phyloP scores from a whole-genome alignment of 225 moss, liverwort and hornwort genomes.

The Lunularia cruciata region DNA sequence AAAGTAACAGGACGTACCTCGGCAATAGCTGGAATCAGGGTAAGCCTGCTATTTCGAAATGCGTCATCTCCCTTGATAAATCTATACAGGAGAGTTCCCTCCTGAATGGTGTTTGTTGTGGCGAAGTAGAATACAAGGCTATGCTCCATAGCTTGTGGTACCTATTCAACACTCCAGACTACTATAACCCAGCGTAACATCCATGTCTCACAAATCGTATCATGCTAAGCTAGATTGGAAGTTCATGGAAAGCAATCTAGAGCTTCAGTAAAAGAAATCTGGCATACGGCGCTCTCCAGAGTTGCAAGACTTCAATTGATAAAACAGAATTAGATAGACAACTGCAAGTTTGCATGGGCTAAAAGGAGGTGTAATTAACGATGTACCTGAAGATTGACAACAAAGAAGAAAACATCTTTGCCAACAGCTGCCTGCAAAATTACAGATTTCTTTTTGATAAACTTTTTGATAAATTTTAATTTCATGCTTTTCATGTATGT shows the following conservation, averaged over 20 bases:
- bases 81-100: conserved; percentile 60
- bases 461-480: too few species aligned
- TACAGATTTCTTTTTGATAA: too few species aligned
- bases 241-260: too few species aligned
- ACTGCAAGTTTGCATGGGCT: neutral
- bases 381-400: conserved; percentile 72
- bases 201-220: neutral
- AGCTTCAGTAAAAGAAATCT: neutral
- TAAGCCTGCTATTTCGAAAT: conserved; percentile 66
- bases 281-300: neutral
- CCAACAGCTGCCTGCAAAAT: conserved; percentile 54
- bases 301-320: too few species aligned
- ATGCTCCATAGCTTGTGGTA: conserved; percentile 43
- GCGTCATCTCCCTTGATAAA: conserved; percentile 71
- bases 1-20: conserved; percentile 42
- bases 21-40: conserved; percentile 66
- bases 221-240: too few species aligned
- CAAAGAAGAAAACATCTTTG: conserved; percentile 62
- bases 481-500: too few species aligned
- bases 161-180: conserved; percentile 13
- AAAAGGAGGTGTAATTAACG: neutral
- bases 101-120: conserved; percentile 53
- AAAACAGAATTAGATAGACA: too few species aligned
- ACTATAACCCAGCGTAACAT: neutral
- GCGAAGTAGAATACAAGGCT: conserved; percentile 69